Base-by-base conservation (phyloP, 2,329 filamentous ascomycete species). In the Parafenestella ontariensis region DNA sequence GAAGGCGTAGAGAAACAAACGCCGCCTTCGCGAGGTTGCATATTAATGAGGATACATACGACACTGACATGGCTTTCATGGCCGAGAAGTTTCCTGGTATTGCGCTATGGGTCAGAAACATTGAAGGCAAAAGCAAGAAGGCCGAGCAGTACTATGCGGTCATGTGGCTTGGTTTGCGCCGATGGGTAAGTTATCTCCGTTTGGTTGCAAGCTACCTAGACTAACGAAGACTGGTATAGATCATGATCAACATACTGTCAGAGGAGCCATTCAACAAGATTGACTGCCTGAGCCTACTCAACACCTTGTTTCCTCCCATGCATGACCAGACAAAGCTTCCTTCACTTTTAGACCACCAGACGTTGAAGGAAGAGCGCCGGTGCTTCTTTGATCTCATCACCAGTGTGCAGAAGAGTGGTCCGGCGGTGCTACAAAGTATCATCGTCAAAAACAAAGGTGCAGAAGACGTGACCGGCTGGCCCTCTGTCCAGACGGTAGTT, bases 211-310 rank as follows among this genome's bases (percentile, higher is more conserved):
- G 13, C 3, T 28, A 20, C 3, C 23, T 31, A 20, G n/a, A 34
- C 62, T 62, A 56, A 64, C 54, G 37, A 31, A 2, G 10, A 10
- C 7, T 33, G 26, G 37, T 24, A 21, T 54, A 86, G 84, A 84
- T 85, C 54, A 75, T 89, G 67, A 83, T 89, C 72, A 88, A 89
- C 63, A 86, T 89, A 64, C 80, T 89, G 63, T 82, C 85, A 23
- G 77, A 87, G 26, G 77, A 81, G 28, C 85, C 85, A 0, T 87
- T 86, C 73, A 85, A 85, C 76, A 87, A 87, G 70, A 80, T 83
- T 64, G 88, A 88, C 69, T 87, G 86, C 67, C 79, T 88, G 59
- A 87, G 85, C 48, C 86, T 89, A 82, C 82, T 89, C 46, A 89
- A 89, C 74, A 89, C 86, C 9, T 77, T 89, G 26, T 85, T 88